Evolutionary conservation across 805 yeast genomes (phyloP), one percentile per base, ranked within the genome.

Genomic region (Spencermartinsiella europaea): DNA sequence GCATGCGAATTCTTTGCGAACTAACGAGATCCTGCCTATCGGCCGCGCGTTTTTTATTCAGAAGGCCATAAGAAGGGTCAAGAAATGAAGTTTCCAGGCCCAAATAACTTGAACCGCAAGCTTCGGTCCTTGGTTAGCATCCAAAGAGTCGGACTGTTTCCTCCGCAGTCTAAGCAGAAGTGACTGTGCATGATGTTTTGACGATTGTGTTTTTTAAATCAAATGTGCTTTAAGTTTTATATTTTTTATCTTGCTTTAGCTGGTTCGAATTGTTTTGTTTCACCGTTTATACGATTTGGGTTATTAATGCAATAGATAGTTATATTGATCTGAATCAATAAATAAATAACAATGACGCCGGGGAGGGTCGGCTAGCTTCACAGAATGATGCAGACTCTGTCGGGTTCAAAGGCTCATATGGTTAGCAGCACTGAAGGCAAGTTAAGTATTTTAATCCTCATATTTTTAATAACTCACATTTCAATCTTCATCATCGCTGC

Each of bases 31-130:
- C 70, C 71, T 0, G 71, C 67, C 4, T 76, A 70, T 54, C 65
- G 77, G 15, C 81, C 81, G 0, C 67, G 66, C 47, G 56, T 76
- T n/a, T 76, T 70, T 52, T 58, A 66, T 51, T 68, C 78, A 1
- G 65, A 63, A 2, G 80, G 80, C 0, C 65, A 65, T 1, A 47
- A 55, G 10, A 61, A 55, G n/a, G 80, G 80, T 2, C 51, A 63
- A 34, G 76, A 71, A 42, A 63, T 65, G 51, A 63, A 61, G 15
- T 74, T 75, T 46, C 75, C 76, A 1, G 53, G 64, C 2, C 72
- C 72, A 4, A 58, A 61, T 50, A 59, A 64, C 43, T 38, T 62
- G 46, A 58, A 55, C 36, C 49, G 69, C 28, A 66, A 66, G 50
- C 44, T 63, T 44, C 54, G 68, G 14, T 65, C 68, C 2, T 48